Evolutionary conservation across 768 basidiomycete genomes (phyloP).

Genomic region (Leucosporidium yakuticum): DNA sequence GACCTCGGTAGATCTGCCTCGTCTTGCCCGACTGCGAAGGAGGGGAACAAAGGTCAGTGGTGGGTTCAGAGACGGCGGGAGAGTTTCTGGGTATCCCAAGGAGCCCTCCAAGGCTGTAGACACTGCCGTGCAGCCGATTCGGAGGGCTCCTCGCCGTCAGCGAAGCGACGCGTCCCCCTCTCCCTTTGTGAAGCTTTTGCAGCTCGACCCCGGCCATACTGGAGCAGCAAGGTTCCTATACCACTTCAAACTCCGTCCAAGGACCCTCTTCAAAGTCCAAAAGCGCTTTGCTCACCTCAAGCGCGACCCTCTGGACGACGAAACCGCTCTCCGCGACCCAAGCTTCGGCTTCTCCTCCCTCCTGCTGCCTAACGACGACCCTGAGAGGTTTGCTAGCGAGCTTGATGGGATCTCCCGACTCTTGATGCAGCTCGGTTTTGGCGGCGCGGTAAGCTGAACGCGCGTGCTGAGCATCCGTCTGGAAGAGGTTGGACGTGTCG

Average conservation of each 20-base stretch:
- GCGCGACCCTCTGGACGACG: slow-evolving; percentile 62
- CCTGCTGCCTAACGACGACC: slow-evolving; percentile 46
- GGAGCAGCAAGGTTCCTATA: no score
- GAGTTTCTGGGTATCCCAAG: neutral
- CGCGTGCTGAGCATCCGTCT: slow-evolving; percentile 66
- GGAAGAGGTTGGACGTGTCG: slow-evolving; percentile 55
- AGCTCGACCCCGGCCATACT: no score
- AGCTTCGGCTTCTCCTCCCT: slow-evolving; percentile 52
- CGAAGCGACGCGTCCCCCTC: no score
- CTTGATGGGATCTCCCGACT: slow-evolving; percentile 70
- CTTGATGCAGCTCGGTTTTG: slow-evolving; percentile 66
- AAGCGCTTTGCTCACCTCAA: slow-evolving; percentile 55
- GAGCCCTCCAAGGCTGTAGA: neutral
- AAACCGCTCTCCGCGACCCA: slow-evolving; percentile 88
- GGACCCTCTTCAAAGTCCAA: no score
- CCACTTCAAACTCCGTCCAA: no score
- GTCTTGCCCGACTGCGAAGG: slow-evolving; percentile 67
- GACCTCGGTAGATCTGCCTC: slow-evolving; percentile 68
- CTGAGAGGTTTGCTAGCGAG: slow-evolving; percentile 68
- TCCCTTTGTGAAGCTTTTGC: no score
- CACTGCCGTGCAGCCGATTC: no score
- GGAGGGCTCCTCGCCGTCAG: no score
- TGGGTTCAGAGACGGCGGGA: neutral
- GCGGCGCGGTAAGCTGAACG: slow-evolving; percentile 55
- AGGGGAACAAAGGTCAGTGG: slow-evolving; percentile 13